Base-by-base conservation (phyloP, 2,329 filamentous ascomycete species). In the Aquanectria penicillioides region DNA sequence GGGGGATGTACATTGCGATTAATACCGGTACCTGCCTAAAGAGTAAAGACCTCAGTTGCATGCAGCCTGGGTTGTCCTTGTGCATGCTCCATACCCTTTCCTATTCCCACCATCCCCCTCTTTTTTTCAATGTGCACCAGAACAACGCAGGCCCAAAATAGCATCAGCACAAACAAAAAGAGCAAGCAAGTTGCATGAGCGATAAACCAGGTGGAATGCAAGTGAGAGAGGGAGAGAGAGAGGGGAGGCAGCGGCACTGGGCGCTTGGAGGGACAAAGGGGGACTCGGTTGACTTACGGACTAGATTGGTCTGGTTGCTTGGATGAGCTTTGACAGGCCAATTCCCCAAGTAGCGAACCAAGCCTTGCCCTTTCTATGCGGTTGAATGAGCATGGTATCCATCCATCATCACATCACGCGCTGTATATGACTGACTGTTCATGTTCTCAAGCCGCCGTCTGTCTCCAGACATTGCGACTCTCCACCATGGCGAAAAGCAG, bases 301-400 rank as follows among this genome's bases (percentile, higher is more conserved):
- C n/a, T n/a, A n/a, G 41, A 46, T 46, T 46, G 41, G 41, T 13
- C 23, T 28, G 36, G 23, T 12, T 51, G 36, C 26, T 29, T 41
- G n/a, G 47, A 51, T 31, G 26, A 23, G 25, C 40, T 46, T 29
- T 25, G 40, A 38, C 34, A 25, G 17, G 13, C n/a, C 25, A 23
- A 54, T 54, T 54, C 50, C 13, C 25, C 23, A 47, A 23, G 25
- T 40, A 38, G 17, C 50, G 29, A 47, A 44, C 41, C 41, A 47
- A 34, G 41, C n/a, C n/a, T n/a, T n/a, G n/a, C n/a, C n/a, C n/a
- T n/a, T n/a, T n/a, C n/a, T n/a, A n/a, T n/a, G n/a, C n/a, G n/a
- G n/a, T n/a, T 28, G 40, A 26, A 22, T 41, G 15, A 26, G 34
- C 34, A 20, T 48, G 44, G n/a, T 25, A 37, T 26, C 46, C 22